phyloP scores from a whole-genome alignment of 192 early-diverging fungal species.

The Ambispora gerdemannii region DNA sequence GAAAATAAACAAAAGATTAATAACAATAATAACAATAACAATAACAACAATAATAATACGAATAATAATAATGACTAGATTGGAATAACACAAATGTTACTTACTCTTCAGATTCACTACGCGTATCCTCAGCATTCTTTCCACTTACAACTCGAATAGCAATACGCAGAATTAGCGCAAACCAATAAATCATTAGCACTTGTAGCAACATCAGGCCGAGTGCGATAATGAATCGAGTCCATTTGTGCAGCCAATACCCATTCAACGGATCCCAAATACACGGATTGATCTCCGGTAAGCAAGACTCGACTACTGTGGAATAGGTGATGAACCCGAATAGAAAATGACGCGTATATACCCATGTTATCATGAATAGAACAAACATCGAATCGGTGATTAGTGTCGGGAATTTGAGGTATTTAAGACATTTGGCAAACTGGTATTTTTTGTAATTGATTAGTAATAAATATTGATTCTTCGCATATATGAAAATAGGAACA shows the following conservation, averaged over 20 bases:
- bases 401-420: slow-evolving; percentile 59
- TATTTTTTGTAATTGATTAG: not conserved
- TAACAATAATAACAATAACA: no score
- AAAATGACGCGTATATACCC: slow-evolving; percentile 75
- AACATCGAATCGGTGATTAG: slow-evolving; percentile 60
- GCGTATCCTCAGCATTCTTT: slow-evolving; percentile 57
- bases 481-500: no score
- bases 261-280: slow-evolving; percentile 42
- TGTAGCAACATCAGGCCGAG: slow-evolving; percentile 53
- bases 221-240: slow-evolving; percentile 41
- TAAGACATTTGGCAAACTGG: slow-evolving; percentile 71
- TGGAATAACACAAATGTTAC: slow-evolving; percentile 5
- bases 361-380: slow-evolving; percentile 63
- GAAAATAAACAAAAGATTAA: not conserved
- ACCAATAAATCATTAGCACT: slow-evolving; percentile 66
- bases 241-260: slow-evolving; percentile 48
- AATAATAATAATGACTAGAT: no score
- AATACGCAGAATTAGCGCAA: slow-evolving; percentile 61
- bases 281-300: slow-evolving; percentile 41
- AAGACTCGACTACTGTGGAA: slow-evolving; percentile 56
- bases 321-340: slow-evolving; percentile 63
- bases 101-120: slow-evolving; percentile 65
- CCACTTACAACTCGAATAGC: slow-evolving; percentile 55
- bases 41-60: no score
- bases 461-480: not conserved